Percentiles rank a stretch among this genome's conserved stretches.
Evolutionary conservation across 1,139 yeast genomes (phyloP).

Genomic region (Protomyces inundatus): DNA sequence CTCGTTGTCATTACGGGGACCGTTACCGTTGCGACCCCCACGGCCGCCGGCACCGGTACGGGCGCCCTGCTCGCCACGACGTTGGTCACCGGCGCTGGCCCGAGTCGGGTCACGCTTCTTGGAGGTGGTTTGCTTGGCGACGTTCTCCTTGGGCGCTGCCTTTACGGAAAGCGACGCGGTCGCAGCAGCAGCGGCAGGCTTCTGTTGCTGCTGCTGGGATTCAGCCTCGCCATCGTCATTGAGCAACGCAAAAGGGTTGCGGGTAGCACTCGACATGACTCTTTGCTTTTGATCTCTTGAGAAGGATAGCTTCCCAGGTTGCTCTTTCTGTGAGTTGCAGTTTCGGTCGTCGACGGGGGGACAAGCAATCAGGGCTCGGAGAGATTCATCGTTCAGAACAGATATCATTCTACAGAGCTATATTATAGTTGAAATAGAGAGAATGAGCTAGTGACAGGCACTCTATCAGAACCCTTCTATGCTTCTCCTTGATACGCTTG

Average conservation of each 20-base stretch:
- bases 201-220: neutral
- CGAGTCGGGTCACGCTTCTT: conserved; percentile 80
- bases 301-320: too few relatives aligned
- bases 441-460: too few relatives aligned
- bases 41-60: conserved; percentile 52
- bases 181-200: neutral
- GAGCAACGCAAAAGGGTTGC: conserved; percentile 22
- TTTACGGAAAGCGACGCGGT: neutral
- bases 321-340: too few relatives aligned
- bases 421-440: too few relatives aligned
- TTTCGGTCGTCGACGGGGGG: too few relatives aligned
- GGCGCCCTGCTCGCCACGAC: conserved; percentile 2
- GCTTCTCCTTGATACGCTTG: too few relatives aligned
- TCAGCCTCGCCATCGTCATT: conserved; percentile 15
- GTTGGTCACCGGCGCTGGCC: conserved; percentile 27
- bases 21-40: conserved; percentile 63
- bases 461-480: too few relatives aligned
- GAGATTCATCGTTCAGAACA: too few relatives aligned
- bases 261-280: conserved; percentile 11
- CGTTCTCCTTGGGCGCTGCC: conserved; percentile 63
- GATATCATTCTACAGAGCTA: too few relatives aligned
- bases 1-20: conserved; percentile 41
- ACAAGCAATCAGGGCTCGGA: too few relatives aligned
- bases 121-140: conserved; percentile 75
- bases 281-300: neutral